Evolutionary conservation across 2,329 filamentous ascomycete species (phyloP), one percentile per base, ranked within the genome.

Genomic region (Claviceps spartinae): DNA sequence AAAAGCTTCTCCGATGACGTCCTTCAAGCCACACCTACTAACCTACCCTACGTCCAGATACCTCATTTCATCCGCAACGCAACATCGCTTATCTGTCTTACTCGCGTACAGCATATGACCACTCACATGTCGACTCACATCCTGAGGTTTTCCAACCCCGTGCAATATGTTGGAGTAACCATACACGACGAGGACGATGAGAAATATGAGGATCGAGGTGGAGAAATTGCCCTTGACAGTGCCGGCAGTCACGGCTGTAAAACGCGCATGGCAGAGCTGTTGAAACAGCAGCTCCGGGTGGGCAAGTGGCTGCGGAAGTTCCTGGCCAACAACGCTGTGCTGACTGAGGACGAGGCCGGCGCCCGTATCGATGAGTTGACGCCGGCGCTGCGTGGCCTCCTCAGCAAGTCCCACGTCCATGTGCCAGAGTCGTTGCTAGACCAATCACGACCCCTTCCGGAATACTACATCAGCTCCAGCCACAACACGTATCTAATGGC

Each of bases 401-500:
- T 85, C 6, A 70, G 75, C 54, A 76, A 72, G 57, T 73, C 77
- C 36, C 78, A 83, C 63, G 74, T 82, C 58, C 61, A 70, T 40
- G 77, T 83, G 1, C 81, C 82, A 0, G 54, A 63, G 2, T 65
- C 73, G 50, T 64, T 82, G 13, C 73, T 74, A 8, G 78, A 83
- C 59, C 69, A 78, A 52, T 77, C 74, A 11, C 71, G 79, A 56
- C 77, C 82, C 1, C 67, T 87, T 22, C 77, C 82, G 1, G 81
- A 85, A 57, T 87, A 87, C 65, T 86, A 81, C 60, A 79, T 87
- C 66, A 84, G 79, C 65, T 85, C 81, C 4, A 84, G 79, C 56
- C 83, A 87, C 68, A 87, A 87, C 65, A 87, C 83, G 0, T 87
- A 87, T 59, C 69, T 87, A 26, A 71, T 82, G 59, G 83, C 82